Percentiles rank a stretch among this genome's conserved stretches.
phyloP scores from a whole-genome alignment of 352 stramenopile species.

The Phytophthora uliginosa region DNA sequence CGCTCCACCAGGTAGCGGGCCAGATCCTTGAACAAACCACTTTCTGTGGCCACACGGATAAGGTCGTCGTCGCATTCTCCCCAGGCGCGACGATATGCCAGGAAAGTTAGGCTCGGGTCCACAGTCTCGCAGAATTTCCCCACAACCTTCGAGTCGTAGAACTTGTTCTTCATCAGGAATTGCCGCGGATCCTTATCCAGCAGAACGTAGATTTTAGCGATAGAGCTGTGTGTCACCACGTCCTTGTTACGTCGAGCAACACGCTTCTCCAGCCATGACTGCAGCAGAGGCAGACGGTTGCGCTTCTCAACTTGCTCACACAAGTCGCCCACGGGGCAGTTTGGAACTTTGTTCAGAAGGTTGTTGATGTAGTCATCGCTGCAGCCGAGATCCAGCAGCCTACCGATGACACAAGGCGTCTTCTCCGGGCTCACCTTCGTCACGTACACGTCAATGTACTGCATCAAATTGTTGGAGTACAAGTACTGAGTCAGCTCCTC shows the following conservation, averaged over 20 bases:
- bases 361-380: slow-evolving; percentile 99
- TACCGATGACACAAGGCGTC: slow-evolving; percentile 98
- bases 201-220: slow-evolving; percentile 99
- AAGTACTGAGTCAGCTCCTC: slow-evolving; percentile 99
- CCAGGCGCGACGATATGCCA: slow-evolving; percentile 98
- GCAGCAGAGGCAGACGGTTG: slow-evolving; percentile 98
- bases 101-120: slow-evolving; percentile 98
- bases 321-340: slow-evolving; percentile 96
- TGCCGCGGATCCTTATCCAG: slow-evolving; percentile 98
- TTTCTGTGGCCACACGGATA: slow-evolving; percentile 97
- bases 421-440: slow-evolving; percentile 98
- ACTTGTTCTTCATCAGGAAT: slow-evolving; percentile 99
- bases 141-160: slow-evolving; percentile 98
- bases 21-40: slow-evolving; percentile 99
- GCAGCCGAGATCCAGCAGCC: slow-evolving; percentile 97
- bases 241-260: slow-evolving; percentile 98
- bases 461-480: slow-evolving; percentile 98
- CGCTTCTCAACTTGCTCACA: slow-evolving; percentile 98
- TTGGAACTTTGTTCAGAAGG: slow-evolving; percentile 96
- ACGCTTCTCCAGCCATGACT: slow-evolving; percentile 98
- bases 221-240: slow-evolving; percentile 98
- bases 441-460: slow-evolving; percentile 99
- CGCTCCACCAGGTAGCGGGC: slow-evolving; percentile 98
- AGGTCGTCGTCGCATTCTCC: slow-evolving; percentile 98
- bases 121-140: slow-evolving; percentile 99